Evolutionary conservation across 345 rosid genomes (phyloP).

Genomic region (Heritiera fomes): DNA sequence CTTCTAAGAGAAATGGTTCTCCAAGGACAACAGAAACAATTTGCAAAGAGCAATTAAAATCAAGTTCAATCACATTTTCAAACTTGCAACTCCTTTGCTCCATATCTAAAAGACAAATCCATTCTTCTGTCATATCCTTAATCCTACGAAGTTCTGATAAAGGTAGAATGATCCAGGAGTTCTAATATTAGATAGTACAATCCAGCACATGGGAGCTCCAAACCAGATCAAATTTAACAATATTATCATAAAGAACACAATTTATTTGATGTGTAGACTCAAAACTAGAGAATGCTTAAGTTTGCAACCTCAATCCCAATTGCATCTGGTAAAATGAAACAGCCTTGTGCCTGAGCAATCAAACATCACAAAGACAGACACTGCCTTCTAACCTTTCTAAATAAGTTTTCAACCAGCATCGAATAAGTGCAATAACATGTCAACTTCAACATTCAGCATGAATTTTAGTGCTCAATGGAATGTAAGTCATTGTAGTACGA

Average conservation of each 20-base stretch:
- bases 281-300: not conserved
- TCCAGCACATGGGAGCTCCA: not conserved
- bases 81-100: not conserved
- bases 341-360: not conserved
- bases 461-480: not conserved
- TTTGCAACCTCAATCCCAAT: not conserved
- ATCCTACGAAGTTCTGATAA: not conserved
- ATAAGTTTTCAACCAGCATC: not conserved
- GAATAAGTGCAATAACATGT: not conserved
- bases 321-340: constrained; percentile 4
- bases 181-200: not conserved
- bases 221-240: not conserved
- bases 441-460: constrained; percentile 8
- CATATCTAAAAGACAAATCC: not conserved
- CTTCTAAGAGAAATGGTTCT: not conserved
- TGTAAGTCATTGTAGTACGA: not conserved
- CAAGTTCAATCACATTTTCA: not conserved
- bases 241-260: not conserved
- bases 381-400: not conserved
- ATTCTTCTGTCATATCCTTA: not conserved
- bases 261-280: too few relatives aligned
- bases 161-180: not conserved
- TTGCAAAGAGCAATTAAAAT: not conserved
- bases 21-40: not conserved
- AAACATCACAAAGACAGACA: not conserved